These are phyloP conservation scores for Perilla frutescens DNA, from an alignment of 257 asterid genomes.

Conservation along the genomic window DNA sequence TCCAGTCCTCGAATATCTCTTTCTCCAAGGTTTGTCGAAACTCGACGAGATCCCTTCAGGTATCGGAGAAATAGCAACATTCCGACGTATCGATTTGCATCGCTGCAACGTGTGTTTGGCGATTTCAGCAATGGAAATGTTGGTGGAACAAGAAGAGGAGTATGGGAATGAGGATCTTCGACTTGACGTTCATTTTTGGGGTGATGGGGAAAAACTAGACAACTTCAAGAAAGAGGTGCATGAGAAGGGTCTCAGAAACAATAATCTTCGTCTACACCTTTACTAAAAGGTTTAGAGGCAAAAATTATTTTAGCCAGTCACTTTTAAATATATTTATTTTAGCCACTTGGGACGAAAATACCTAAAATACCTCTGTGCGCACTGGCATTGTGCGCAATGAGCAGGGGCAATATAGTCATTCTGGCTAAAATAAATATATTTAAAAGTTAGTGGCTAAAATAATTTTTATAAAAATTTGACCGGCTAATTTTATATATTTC, in stretches of 20 bases:
- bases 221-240: background rate
- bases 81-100: background rate
- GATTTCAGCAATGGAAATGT: background rate
- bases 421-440: no score
- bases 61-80: background rate
- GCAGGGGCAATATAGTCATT: no score
- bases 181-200: background rate
- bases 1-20: background rate
- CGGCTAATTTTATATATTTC: no score
- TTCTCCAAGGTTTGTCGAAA: background rate
- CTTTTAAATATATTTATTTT: no score
- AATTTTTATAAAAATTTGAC: no score
- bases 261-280: no score
- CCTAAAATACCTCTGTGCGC: no score
- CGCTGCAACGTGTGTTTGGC: background rate
- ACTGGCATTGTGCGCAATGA: no score
- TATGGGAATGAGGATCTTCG: background rate
- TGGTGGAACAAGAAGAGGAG: background rate
- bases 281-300: no score
- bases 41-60: background rate
- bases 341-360: no score
- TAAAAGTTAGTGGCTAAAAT: no score
- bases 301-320: no score
- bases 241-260: background rate
- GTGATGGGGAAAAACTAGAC: background rate